phyloP scores from a whole-genome alignment of 2,329 filamentous ascomycete genomes.

The Microdochium nivale region DNA sequence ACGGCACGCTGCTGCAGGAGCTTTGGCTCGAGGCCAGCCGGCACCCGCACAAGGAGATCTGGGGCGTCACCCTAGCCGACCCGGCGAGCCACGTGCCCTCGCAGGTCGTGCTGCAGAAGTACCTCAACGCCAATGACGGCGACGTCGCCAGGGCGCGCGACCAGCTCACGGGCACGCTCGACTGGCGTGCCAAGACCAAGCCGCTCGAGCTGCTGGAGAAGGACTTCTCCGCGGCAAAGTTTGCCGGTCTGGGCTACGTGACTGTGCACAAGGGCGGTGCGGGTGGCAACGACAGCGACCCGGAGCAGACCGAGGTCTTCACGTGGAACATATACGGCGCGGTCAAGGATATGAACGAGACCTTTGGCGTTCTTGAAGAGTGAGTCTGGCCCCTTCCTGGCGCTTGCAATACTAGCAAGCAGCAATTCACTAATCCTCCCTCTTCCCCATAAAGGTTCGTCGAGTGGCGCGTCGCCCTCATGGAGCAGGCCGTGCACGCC shows the following conservation, averaged over 20 bases:
- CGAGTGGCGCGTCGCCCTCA: constrained; percentile 80
- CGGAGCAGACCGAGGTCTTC: constrained; percentile 52
- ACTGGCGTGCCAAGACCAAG: constrained; percentile 73
- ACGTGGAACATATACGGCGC: constrained; percentile 93
- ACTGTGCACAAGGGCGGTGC: constrained; percentile 48
- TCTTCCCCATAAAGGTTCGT: constrained; percentile 55
- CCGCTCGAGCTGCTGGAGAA: constrained; percentile 58
- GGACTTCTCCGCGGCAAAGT: constrained; percentile 61
- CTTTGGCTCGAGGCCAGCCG: constrained; percentile 18
- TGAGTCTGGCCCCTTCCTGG: too few relatives aligned
- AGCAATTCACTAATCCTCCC: too few relatives aligned
- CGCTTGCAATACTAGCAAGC: too few relatives aligned
- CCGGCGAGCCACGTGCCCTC: constrained; percentile 56
- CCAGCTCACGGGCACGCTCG: constrained; percentile 70
- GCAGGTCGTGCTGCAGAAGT: constrained; percentile 84
- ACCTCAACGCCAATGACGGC: constrained; percentile 79
- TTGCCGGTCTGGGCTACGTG: constrained; percentile 71
- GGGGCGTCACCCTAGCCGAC: constrained; percentile 63
- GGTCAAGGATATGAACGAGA: constrained; percentile 70
- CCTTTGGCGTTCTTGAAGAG: constrained; percentile 77
- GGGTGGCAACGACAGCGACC: constrained; percentile 15
- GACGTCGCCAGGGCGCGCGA: constrained; percentile 65
- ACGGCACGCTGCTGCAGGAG: constrained; percentile 17
- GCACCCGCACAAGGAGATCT: constrained; percentile 66
- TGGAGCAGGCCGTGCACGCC: constrained; percentile 75